These are phyloP conservation scores for Arabidopsis arenosa DNA, from an alignment of 345 rosid genomes.

Conservation along the genomic window DNA sequence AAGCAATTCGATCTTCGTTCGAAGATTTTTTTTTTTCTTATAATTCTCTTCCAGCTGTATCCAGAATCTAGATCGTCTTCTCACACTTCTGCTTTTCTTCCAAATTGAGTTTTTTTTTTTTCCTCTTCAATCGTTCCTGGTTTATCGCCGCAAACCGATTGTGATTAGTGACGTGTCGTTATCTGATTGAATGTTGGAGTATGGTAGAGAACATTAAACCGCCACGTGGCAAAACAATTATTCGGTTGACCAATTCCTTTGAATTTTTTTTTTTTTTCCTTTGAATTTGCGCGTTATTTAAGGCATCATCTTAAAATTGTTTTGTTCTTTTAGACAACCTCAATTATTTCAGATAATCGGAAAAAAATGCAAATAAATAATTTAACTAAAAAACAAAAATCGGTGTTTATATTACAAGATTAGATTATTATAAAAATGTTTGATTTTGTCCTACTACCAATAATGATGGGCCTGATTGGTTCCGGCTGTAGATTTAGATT, in stretches of 20 bases:
- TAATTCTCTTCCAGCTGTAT: not conserved
- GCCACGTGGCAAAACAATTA: not conserved
- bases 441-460: too few relatives aligned
- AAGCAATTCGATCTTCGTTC: constrained; percentile 14
- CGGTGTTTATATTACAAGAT: too few relatives aligned
- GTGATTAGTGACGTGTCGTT: constrained; percentile 12
- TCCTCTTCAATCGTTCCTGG: constrained; percentile 8
- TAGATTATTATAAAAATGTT: too few relatives aligned
- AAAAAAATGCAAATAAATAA: too few relatives aligned
- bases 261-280: too few relatives aligned
- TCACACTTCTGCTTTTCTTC: not conserved
- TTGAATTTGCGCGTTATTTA: not conserved
- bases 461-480: too few relatives aligned
- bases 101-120: not conserved
- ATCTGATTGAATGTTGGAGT: not conserved
- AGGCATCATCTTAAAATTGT: not conserved
- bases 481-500: too few relatives aligned
- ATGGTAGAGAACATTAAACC: not conserved
- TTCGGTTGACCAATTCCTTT: constrained; percentile 1
- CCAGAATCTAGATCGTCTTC: not conserved
- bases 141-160: constrained; percentile 3
- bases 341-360: not conserved
- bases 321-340: not conserved
- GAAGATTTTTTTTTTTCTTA: not conserved
- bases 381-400: too few relatives aligned